Conservation (phyloP, 2,329 filamentous ascomycete genomes). For the Alternaria infectoria region DNA sequence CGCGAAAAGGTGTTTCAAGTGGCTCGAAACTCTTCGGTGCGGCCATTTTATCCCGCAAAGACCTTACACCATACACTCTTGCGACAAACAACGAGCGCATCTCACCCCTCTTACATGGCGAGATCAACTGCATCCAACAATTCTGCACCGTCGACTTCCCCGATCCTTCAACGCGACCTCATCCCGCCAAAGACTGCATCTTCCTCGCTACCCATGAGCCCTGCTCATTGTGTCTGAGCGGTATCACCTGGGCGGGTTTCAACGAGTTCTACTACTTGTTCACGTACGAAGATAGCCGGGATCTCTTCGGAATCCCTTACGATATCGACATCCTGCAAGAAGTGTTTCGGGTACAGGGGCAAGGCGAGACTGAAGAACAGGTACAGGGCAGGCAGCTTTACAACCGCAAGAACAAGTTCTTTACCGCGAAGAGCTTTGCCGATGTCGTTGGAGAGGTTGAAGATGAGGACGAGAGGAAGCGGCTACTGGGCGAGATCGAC, state of each 20-base stretch:
- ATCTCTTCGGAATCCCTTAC: constrained; percentile 63
- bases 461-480: constrained; percentile 6
- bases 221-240: constrained; percentile 64
- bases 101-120: constrained; percentile 64
- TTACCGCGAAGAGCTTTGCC: constrained; percentile 36
- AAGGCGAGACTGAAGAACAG: constrained; percentile 29
- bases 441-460: constrained; percentile 29
- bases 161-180: constrained; percentile 46
- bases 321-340: constrained; percentile 64
- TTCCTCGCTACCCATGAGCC: constrained; percentile 67
- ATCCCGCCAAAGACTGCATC: constrained; percentile 57
- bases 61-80: constrained; percentile 55
- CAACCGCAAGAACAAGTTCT: constrained; percentile 64
- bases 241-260: constrained; percentile 65
- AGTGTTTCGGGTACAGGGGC: constrained; percentile 59
- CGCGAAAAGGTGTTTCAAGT: constrained; percentile 56
- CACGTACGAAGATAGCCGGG: constrained; percentile 64
- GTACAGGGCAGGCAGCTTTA: constrained; percentile 56
- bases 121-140: constrained; percentile 66
- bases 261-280: constrained; percentile 64
- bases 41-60: constrained; percentile 51
- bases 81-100: constrained; percentile 63
- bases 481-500: constrained; percentile 49
- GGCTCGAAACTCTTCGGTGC: constrained; percentile 66
- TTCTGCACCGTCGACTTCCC: constrained; percentile 55